Conservation (phyloP, 768 basidiomycete genomes). For the Pholiota molesta region DNA sequence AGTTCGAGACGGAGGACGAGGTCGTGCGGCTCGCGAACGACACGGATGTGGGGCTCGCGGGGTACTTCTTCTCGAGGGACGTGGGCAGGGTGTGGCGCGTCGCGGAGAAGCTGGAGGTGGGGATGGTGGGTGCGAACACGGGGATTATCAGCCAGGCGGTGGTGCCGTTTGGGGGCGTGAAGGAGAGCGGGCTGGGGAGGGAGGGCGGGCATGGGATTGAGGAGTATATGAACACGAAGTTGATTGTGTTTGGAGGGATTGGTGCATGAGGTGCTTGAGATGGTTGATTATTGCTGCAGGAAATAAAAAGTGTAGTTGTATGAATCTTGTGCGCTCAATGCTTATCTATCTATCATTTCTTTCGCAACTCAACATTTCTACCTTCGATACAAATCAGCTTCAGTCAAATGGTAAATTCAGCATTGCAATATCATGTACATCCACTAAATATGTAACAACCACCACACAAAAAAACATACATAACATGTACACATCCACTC, state of each 20-base stretch:
- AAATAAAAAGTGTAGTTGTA: neutral
- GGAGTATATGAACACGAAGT: constrained; percentile 84
- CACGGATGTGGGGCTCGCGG: constrained; percentile 84
- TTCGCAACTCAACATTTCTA: neutral
- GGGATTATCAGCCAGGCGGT: constrained; percentile 76
- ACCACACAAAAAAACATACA: too few relatives aligned
- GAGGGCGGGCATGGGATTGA: constrained; percentile 91
- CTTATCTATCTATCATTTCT: neutral
- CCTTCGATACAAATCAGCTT: too few relatives aligned
- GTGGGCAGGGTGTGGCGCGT: constrained; percentile 92
- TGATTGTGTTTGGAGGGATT: constrained; percentile 81
- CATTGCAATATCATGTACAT: too few relatives aligned
- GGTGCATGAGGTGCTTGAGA: constrained; percentile 23
- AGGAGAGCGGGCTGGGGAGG: constrained; percentile 83
- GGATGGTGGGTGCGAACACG: constrained; percentile 87
- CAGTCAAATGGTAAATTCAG: too few relatives aligned
- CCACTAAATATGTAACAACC: too few relatives aligned
- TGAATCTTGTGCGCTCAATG: neutral
- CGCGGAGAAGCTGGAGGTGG: constrained; percentile 92
- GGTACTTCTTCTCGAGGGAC: constrained; percentile 90
- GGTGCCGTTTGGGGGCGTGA: constrained; percentile 90
- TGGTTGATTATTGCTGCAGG: neutral
- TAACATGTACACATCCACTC: neutral
- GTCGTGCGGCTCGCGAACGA: constrained; percentile 86
- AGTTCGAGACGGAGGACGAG: constrained; percentile 94